Evolutionary conservation across 2,329 filamentous ascomycete genomes (phyloP).

Genomic region (Penicillium sp.): DNA sequence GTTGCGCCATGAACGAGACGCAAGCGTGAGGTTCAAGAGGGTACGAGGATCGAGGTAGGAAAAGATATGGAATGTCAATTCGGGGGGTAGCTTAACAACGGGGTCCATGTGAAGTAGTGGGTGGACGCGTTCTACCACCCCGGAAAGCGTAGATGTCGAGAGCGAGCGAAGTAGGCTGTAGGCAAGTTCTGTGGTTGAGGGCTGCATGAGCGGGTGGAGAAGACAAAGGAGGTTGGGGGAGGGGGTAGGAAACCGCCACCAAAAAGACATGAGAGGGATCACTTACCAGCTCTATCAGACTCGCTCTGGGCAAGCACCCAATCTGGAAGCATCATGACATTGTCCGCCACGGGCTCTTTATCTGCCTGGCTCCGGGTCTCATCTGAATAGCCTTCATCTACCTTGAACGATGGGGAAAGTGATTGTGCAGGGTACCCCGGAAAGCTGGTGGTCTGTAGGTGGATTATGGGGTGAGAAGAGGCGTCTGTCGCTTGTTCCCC

Average conservation of each 20-base stretch:
- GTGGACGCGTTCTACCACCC: constrained; percentile 76
- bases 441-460: constrained; percentile 28
- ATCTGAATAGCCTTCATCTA: constrained; percentile 87
- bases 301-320: constrained; percentile 58
- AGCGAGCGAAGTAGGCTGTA: constrained; percentile 76
- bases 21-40: constrained; percentile 73
- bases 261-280: not conserved
- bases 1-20: constrained; percentile 79
- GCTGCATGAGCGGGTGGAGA: constrained; percentile 18
- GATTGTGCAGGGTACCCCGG: constrained; percentile 31
- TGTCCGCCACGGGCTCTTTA: constrained; percentile 38
- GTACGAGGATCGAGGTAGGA: constrained; percentile 80
- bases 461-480: constrained; percentile 24
- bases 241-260: not conserved
- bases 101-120: constrained; percentile 93
- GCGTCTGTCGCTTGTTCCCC: constrained; percentile 25
- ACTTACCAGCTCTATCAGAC: constrained; percentile 55
- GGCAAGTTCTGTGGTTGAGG: constrained; percentile 65
- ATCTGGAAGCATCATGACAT: constrained; percentile 50
- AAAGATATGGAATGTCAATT: constrained; percentile 88
- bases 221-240: constrained; percentile 6
- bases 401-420: constrained; percentile 51
- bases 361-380: constrained; percentile 57
- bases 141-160: constrained; percentile 74
- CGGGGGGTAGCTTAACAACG: constrained; percentile 77